Evolutionary conservation across 805 yeast genomes (phyloP).

Genomic region (Zygosaccharomyces bailii): DNA sequence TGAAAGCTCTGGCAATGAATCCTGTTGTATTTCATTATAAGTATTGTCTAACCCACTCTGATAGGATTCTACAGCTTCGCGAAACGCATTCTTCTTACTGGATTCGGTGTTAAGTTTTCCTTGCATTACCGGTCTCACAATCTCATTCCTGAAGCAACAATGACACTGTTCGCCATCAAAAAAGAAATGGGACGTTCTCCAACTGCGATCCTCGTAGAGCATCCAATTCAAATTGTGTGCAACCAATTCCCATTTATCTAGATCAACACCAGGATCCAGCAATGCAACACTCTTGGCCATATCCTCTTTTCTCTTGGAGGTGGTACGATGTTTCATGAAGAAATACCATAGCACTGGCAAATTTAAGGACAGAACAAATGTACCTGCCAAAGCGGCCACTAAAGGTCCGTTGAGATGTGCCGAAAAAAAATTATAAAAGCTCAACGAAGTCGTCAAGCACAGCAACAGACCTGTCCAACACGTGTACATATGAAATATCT

Average conservation of each 20-base stretch:
- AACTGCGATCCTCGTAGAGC: neutral
- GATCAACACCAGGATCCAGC: slow-evolving; percentile 1
- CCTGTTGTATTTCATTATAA: neutral
- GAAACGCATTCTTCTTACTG: neutral
- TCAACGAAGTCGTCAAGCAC: no score
- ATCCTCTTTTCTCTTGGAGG: no score
- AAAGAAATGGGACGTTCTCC: slow-evolving; percentile 7
- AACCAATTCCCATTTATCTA: slow-evolving; percentile 3
- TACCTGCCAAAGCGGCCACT: no score
- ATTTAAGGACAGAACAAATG: no score
- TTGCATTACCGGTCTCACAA: neutral
- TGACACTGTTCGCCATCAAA: slow-evolving; percentile 5
- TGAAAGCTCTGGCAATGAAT: neutral
- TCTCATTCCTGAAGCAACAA: neutral
- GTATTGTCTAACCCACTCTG: neutral
- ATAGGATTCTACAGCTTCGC: slow-evolving; percentile 1
- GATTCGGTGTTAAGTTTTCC: neutral
- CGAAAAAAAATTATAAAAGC: no score
- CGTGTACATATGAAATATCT: no score
- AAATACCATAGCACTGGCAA: no score
- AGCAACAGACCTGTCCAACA: no score
- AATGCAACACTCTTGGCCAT: no score
- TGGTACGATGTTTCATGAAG: no score
- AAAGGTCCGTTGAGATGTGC: no score
- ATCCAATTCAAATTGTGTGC: slow-evolving; percentile 4